phyloP scores from a whole-genome alignment of 164 flowering plant species.

The Liquidambar formosana region DNA sequence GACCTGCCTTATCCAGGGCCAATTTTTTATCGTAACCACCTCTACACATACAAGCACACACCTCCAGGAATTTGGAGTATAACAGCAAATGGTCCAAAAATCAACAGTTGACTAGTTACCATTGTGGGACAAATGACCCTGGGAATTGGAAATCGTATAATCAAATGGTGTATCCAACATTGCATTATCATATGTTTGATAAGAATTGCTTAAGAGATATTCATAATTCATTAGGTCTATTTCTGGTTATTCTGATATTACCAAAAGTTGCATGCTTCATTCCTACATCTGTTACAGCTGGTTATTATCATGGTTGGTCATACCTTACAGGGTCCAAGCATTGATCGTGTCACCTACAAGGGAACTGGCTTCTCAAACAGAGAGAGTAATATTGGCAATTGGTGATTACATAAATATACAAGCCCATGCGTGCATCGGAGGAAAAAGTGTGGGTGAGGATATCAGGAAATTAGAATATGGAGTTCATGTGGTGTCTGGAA shows the following conservation, averaged over 20 bases:
- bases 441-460: constrained; percentile 96
- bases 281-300: neutral
- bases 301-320: neutral
- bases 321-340: constrained; percentile 79
- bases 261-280: neutral
- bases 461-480: constrained; percentile 87
- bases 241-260: neutral
- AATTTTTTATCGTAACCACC: too few relatives aligned
- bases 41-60: too few relatives aligned
- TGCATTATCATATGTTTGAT: neutral
- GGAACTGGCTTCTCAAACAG: constrained; percentile 93
- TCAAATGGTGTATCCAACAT: neutral
- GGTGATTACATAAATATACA: constrained; percentile 76
- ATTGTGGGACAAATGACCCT: neutral
- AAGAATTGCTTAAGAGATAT: neutral
- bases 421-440: constrained; percentile 94
- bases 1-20: too few relatives aligned
- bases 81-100: too few relatives aligned
- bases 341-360: constrained; percentile 94
- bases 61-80: too few relatives aligned
- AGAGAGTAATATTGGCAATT: constrained; percentile 71
- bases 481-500: constrained; percentile 97
- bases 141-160: neutral
- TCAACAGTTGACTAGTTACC: too few relatives aligned
- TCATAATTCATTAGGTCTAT: neutral